phyloP scores from a whole-genome alignment of 2,329 filamentous ascomycete species.

The Venturia effusa region DNA sequence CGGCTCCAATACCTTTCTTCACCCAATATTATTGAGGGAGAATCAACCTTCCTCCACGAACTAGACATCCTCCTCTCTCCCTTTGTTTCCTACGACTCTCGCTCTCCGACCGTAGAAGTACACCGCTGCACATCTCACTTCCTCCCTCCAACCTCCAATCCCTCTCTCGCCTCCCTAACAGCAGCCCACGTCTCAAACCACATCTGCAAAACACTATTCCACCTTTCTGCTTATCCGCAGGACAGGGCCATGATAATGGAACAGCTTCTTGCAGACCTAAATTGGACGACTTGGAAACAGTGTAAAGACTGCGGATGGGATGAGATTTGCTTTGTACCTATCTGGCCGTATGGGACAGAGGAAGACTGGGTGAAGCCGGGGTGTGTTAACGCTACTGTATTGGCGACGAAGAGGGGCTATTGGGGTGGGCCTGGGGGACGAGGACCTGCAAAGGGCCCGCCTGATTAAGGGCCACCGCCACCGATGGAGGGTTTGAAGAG shows the following conservation, averaged over 20 bases:
- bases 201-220: constrained; percentile 25
- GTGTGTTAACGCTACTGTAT: constrained; percentile 21
- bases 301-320: constrained; percentile 42
- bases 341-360: constrained; percentile 48
- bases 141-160: constrained; percentile 15
- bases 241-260: constrained; percentile 21
- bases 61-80: constrained; percentile 22
- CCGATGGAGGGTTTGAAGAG: background rate
- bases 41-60: constrained; percentile 13
- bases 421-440: background rate
- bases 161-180: constrained; percentile 21
- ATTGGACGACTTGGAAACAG: constrained; percentile 51
- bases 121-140: constrained; percentile 38
- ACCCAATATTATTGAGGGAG: constrained; percentile 16
- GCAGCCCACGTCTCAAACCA: constrained; percentile 21
- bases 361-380: constrained; percentile 43
- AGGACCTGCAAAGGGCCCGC: background rate
- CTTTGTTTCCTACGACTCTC: constrained; percentile 28
- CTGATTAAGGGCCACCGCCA: background rate
- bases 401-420: background rate
- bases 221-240: constrained; percentile 11
- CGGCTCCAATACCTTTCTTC: constrained; percentile 34
- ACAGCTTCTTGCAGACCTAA: constrained; percentile 38
- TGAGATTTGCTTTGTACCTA: constrained; percentile 50
- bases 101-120: constrained; percentile 29